A percentile compares a stretch with the other conserved stretches of the same genome.
Conservation (phyloP, 768 basidiomycete genomes). For the Tylopilus vinaceipallidus region DNA sequence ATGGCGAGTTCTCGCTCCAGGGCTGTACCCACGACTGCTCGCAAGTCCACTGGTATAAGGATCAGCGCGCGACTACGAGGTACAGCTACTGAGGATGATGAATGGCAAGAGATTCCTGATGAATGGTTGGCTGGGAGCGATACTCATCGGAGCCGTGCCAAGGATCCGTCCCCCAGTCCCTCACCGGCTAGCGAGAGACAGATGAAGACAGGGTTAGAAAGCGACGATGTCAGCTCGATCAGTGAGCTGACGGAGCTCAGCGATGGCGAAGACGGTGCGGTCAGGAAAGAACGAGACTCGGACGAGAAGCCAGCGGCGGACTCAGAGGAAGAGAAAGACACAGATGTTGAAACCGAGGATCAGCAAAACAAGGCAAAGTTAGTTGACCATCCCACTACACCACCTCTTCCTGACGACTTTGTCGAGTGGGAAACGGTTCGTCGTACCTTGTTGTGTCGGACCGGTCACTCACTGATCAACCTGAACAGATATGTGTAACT, state of each 20-base stretch:
- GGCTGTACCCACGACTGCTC: conserved; percentile 20
- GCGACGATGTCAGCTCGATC: conserved; percentile 55
- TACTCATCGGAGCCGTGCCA: conserved; percentile 17
- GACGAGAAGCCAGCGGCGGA: background rate
- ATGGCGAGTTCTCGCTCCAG: conserved; percentile 16
- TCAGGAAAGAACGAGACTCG: conserved; percentile 12
- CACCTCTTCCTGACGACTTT: conserved; percentile 48
- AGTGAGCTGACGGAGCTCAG: conserved; percentile 78
- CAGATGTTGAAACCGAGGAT: conserved; percentile 2
- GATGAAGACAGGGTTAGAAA: conserved; percentile 56
- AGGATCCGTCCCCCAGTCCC: conserved; percentile 5
- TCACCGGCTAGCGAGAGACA: conserved; percentile 10
- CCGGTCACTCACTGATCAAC: background rate
- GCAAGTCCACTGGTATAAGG: conserved; percentile 52
- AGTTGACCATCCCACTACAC: conserved; percentile 1
- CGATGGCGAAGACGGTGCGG: conserved; percentile 38
- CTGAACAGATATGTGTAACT: conserved; percentile 73
- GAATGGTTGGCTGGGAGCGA: conserved; percentile 52
- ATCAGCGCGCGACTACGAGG: conserved; percentile 66
- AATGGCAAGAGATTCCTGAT: conserved; percentile 78
- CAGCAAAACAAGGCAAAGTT: background rate
- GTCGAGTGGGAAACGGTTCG: conserved; percentile 92
- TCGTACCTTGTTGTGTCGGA: conserved; percentile 4
- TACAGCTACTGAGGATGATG: conserved; percentile 47
- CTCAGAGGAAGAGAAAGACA: conserved; percentile 5